phyloP scores from a whole-genome alignment of 2,329 filamentous ascomycete species.

The Mycosphaerelloides madeirae region DNA sequence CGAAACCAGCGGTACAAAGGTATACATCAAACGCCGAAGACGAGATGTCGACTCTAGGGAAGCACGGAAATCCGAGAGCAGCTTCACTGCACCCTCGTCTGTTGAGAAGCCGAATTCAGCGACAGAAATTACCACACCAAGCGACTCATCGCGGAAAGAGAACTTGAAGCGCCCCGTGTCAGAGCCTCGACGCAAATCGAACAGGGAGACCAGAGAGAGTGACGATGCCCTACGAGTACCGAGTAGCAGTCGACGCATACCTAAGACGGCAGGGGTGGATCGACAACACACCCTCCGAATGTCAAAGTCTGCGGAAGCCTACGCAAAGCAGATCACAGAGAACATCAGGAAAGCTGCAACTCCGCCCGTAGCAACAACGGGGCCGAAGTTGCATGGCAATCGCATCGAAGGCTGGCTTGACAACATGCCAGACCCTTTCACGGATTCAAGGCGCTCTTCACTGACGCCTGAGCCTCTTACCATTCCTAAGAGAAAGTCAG shows the following conservation, averaged over 20 bases:
- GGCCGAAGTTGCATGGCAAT: conserved; percentile 43
- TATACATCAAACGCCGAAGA: conserved; percentile 30
- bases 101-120: conserved; percentile 24
- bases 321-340: conserved; percentile 21
- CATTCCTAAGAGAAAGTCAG: conserved; percentile 20
- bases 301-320: conserved; percentile 20
- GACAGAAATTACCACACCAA: conserved; percentile 30
- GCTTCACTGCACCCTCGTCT: conserved; percentile 27
- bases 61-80: conserved; percentile 24
- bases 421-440: conserved; percentile 32
- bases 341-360: conserved; percentile 13
- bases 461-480: conserved; percentile 29
- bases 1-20: conserved; percentile 29
- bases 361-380: conserved; percentile 17
- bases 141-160: conserved; percentile 18
- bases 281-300: not conserved
- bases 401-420: conserved; percentile 61
- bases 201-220: conserved; percentile 6
- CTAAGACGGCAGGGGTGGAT: conserved; percentile 8
- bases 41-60: conserved; percentile 11
- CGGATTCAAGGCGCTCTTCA: conserved; percentile 35
- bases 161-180: conserved; percentile 10
- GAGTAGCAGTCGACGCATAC: conserved; percentile 8
- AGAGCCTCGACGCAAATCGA: conserved; percentile 16
- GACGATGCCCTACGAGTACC: conserved; percentile 8